A percentile compares a stretch with the other conserved stretches of the same genome.
These are phyloP conservation scores for Penicillium pancosmium DNA, from an alignment of 495 filamentous ascomycete genomes.

Conservation along the genomic window DNA sequence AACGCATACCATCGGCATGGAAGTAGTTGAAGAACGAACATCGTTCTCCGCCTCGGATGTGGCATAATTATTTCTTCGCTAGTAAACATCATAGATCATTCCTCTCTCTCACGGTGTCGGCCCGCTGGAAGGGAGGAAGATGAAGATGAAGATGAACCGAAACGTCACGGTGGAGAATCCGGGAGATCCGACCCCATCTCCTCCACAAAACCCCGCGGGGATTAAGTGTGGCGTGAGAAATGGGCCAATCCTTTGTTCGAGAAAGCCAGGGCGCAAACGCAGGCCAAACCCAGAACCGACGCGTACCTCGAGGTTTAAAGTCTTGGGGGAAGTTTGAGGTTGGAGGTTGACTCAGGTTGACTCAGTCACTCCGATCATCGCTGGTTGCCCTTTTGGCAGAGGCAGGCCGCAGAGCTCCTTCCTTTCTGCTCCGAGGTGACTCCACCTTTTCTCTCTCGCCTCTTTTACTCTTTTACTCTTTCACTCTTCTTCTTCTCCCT, in stretches of 20 bases:
- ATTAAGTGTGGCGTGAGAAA: conserved; percentile 11
- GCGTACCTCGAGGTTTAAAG: neutral
- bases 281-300: neutral
- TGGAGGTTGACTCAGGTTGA: neutral
- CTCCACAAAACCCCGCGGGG: conserved; percentile 9
- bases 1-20: too few species aligned
- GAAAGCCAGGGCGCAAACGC: neutral
- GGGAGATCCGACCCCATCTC: conserved; percentile 13
- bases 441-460: conserved; percentile 6
- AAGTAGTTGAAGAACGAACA: too few species aligned
- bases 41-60: too few species aligned
- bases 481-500: neutral
- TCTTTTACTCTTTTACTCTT: neutral
- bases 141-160: neutral
- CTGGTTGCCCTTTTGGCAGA: neutral
- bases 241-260: neutral
- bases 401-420: neutral
- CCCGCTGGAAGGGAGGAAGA: too few species aligned
- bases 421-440: neutral
- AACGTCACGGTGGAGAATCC: conserved; percentile 15
- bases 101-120: too few species aligned
- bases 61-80: too few species aligned
- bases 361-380: conserved; percentile 6
- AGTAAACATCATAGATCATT: too few species aligned
- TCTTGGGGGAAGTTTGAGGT: neutral